Evolutionary conservation across 768 basidiomycete genomes (phyloP).

Genomic region (Collybia mongolica): DNA sequence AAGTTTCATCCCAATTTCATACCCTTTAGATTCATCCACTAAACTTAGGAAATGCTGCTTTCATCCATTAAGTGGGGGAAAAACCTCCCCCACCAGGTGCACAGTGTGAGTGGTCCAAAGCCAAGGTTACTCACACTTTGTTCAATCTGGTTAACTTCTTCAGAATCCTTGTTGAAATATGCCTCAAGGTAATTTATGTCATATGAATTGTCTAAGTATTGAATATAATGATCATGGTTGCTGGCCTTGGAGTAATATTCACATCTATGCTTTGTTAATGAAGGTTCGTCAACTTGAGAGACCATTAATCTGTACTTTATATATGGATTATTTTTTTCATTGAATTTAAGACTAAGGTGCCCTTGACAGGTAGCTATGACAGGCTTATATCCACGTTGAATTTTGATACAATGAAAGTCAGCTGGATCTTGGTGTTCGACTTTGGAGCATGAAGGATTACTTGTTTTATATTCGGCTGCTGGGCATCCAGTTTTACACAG

Average conservation of each 20-base stretch:
- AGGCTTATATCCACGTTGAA: background rate
- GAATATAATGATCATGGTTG: constrained; percentile 1
- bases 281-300: background rate
- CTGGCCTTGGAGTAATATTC: constrained; percentile 3
- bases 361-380: constrained; percentile 2
- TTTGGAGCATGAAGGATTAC: background rate
- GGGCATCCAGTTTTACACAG: background rate
- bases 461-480: background rate
- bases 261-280: background rate
- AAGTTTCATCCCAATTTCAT: too few relatives aligned
- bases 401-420: background rate
- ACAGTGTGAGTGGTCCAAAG: constrained; percentile 14
- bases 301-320: background rate
- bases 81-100: too few relatives aligned
- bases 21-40: too few relatives aligned
- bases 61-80: too few relatives aligned
- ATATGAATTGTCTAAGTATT: constrained; percentile 10
- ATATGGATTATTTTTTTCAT: background rate
- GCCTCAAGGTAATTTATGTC: constrained; percentile 20
- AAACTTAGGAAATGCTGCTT: too few relatives aligned
- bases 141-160: constrained; percentile 20
- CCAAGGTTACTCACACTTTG: constrained; percentile 6
- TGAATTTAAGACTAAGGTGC: background rate
- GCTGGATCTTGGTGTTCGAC: too few relatives aligned
- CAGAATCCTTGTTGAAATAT: constrained; percentile 14